These are phyloP conservation scores for Aspergillus sclerotiicarbonarius DNA, from an alignment of 495 filamentous ascomycete species.

Conservation along the genomic window DNA sequence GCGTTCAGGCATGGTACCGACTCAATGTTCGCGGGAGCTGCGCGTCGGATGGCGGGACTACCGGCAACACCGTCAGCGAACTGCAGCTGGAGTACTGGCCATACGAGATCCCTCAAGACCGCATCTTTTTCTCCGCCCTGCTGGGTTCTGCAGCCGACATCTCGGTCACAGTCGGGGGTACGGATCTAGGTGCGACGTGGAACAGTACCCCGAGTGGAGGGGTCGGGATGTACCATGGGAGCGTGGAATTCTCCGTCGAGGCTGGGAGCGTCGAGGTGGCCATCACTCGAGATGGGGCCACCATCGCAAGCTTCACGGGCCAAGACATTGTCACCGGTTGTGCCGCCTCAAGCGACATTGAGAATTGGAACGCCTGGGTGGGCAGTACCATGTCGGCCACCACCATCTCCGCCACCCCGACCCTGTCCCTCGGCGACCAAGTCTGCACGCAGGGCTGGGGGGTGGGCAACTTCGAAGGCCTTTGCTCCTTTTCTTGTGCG, in stretches of 20 bases:
- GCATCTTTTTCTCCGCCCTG: constrained; percentile 31
- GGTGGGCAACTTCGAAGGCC: neutral
- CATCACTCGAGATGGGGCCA: constrained; percentile 33
- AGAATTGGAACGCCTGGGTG: constrained; percentile 2
- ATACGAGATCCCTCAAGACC: constrained; percentile 22
- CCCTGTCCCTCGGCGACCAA: neutral
- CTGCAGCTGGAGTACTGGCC: constrained; percentile 20
- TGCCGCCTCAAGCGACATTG: neutral
- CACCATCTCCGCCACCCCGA: neutral
- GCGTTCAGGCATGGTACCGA: constrained; percentile 63
- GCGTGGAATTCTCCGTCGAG: constrained; percentile 43
- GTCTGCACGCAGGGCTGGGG: neutral
- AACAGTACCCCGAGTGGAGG: constrained; percentile 24
- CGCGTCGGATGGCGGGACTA: constrained; percentile 27
- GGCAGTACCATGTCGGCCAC: neutral
- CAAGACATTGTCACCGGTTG: neutral
- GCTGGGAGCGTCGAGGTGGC: constrained; percentile 49
- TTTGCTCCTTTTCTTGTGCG: neutral
- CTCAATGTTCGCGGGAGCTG: constrained; percentile 25
- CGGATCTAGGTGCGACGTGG: constrained; percentile 28
- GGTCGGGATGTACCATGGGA: constrained; percentile 49
- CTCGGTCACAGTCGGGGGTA: constrained; percentile 47
- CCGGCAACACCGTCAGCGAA: constrained; percentile 30
- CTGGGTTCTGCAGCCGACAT: constrained; percentile 29
- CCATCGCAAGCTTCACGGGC: neutral